Evolutionary conservation across 2,329 filamentous ascomycete species (phyloP).

Genomic region (Seiridium unicorne): DNA sequence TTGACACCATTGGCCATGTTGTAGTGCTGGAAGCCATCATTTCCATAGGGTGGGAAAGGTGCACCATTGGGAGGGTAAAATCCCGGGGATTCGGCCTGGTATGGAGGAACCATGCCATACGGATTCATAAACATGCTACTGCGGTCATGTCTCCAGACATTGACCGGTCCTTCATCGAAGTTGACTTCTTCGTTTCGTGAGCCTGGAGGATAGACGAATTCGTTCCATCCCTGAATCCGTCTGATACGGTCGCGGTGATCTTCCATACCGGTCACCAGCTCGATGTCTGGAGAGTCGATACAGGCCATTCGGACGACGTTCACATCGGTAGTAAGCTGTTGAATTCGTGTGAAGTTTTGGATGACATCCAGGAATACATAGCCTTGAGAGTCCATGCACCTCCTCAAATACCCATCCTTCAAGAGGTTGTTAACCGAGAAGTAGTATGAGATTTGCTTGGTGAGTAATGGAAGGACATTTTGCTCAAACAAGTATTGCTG

Average conservation of each 20-base stretch:
- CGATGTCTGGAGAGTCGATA: slow-evolving; percentile 68
- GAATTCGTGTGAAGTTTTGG: slow-evolving; percentile 82
- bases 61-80: slow-evolving; percentile 27
- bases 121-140: slow-evolving; percentile 17
- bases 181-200: slow-evolving; percentile 68
- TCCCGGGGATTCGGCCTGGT: slow-evolving; percentile 21
- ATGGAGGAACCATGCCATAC: slow-evolving; percentile 21
- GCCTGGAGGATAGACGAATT: slow-evolving; percentile 71
- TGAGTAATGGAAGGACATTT: slow-evolving; percentile 31
- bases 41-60: slow-evolving; percentile 28
- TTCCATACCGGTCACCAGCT: slow-evolving; percentile 71
- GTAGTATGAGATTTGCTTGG: slow-evolving; percentile 77
- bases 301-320: slow-evolving; percentile 75
- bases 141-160: slow-evolving; percentile 28
- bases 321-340: slow-evolving; percentile 67
- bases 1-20: slow-evolving; percentile 23
- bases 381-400: slow-evolving; percentile 92
- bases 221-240: slow-evolving; percentile 71
- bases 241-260: slow-evolving; percentile 80
- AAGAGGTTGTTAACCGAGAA: slow-evolving; percentile 94
- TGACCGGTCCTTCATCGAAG: slow-evolving; percentile 66
- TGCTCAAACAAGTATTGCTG: slow-evolving; percentile 7
- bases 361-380: slow-evolving; percentile 82
- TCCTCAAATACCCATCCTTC: slow-evolving; percentile 86
- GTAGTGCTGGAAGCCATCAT: slow-evolving; percentile 25